phyloP scores from a whole-genome alignment of 495 filamentous ascomycete species.

The Neurospora cerealis region DNA sequence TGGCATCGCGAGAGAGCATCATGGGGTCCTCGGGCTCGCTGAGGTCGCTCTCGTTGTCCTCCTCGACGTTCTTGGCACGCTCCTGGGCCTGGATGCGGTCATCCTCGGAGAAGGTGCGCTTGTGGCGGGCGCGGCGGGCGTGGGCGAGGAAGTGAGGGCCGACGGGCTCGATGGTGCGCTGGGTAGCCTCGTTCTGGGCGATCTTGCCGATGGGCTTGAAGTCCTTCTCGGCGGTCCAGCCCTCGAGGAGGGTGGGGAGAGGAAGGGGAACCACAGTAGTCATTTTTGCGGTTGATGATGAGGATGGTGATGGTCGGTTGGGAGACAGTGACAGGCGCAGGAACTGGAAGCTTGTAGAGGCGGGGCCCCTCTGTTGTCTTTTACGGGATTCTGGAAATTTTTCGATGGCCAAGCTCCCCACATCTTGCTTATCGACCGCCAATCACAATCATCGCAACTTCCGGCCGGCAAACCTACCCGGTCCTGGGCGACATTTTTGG shows the following conservation, averaged over 20 bases:
- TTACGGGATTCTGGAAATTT: slow-evolving; percentile 7
- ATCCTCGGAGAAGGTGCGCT: slow-evolving; percentile 97
- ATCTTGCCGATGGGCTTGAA: slow-evolving; percentile 71
- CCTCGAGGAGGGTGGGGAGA: slow-evolving; percentile 67
- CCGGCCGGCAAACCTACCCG: not conserved
- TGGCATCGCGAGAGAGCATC: slow-evolving; percentile 85
- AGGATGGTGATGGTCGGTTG: not conserved
- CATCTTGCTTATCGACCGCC: not conserved
- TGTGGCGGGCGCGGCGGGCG: slow-evolving; percentile 88
- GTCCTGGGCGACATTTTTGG: not conserved
- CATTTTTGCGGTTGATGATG: slow-evolving; percentile 22
- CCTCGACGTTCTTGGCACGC: slow-evolving; percentile 90
- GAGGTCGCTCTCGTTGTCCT: slow-evolving; percentile 80
- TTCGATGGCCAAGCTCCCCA: slow-evolving; percentile 4
- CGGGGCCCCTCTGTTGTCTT: slow-evolving; percentile 14
- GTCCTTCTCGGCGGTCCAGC: slow-evolving; percentile 82
- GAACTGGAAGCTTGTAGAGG: slow-evolving; percentile 1
- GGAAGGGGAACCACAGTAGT: slow-evolving; percentile 34
- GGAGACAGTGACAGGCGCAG: not conserved
- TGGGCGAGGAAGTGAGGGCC: slow-evolving; percentile 97
- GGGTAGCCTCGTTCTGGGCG: slow-evolving; percentile 50
- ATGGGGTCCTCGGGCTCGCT: slow-evolving; percentile 86
- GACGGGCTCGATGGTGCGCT: slow-evolving; percentile 86
- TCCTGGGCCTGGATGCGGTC: slow-evolving; percentile 92
- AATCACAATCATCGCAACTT: not conserved